Base-by-base conservation (phyloP, 2,329 filamentous ascomycete genomes). In the Curvularia hawaiiensis region DNA sequence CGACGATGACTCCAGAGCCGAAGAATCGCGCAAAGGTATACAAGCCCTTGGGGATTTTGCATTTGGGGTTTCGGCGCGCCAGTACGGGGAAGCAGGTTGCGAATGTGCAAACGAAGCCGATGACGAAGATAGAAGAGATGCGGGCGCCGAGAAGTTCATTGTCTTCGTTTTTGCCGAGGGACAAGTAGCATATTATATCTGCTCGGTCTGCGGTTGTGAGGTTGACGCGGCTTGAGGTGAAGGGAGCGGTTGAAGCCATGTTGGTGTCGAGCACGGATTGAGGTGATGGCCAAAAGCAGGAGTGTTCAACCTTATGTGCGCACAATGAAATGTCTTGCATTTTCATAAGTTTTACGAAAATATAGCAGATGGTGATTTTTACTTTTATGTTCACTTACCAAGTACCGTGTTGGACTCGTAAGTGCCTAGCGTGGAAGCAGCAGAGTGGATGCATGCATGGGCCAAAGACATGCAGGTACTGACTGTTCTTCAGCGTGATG, bases 1-100 rank as follows among this genome's bases (percentile, higher is more conserved):
- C 47, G 33, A 52, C 8, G 18, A 56, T 56, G 8, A 52, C 48
- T 2, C 53, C 53, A 8, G 53, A 52, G 26, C 48, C 53, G 40
- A 56, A 56, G 53, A 56, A 56, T 26, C 48, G 53, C 1, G 53
- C 53, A 2, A 56, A 56, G 2, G 53, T 56, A 33, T 56, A 52
- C 4, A 52, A 40, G 3, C 53, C 48, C 8, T 46, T n/a, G 3
- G 48, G 47, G 3, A 56, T 56, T 4, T 47, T 56, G 48, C 53
- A 56, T n/a, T 18, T 18, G 4, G 53, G 33, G 22, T 41, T 52
- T 39, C 38, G 20, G 7, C 48, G 40, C 14, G 53, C 48, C 7
- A 52, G 30, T 3, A 56, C 48, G 10, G 53, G 53, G 20, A 56
- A 56, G 53, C 28, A 56, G 5, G 53, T 52, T 18, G 35, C 41